Evolutionary conservation across 441 rosid species (phyloP).

Genomic region (Adansonia madagascariensis): DNA sequence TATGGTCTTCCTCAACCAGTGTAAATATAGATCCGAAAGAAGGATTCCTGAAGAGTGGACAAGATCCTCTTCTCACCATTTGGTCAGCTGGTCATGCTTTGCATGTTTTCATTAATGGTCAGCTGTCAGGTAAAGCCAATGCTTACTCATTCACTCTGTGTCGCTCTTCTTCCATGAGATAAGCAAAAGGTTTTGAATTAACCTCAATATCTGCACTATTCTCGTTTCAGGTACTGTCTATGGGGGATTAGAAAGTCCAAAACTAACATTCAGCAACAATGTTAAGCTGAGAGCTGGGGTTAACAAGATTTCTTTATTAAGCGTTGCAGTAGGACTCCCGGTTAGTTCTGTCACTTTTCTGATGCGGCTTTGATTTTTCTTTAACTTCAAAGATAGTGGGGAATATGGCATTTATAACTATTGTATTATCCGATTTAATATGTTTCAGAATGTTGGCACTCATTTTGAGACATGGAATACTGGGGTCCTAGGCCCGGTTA

Average conservation of each 20-base stretch:
- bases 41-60: conserved; percentile 53
- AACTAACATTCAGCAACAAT: conserved; percentile 46
- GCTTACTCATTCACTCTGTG: not conserved
- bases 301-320: conserved; percentile 63
- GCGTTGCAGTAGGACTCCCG: conserved; percentile 63
- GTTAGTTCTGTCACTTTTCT: conserved; percentile 41
- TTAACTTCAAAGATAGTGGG: not conserved
- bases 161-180: not conserved
- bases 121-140: conserved; percentile 46
- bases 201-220: not conserved
- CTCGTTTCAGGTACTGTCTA: conserved; percentile 49
- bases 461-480: conserved; percentile 61
- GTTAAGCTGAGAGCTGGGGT: conserved; percentile 57
- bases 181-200: not conserved
- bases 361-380: not conserved
- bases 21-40: conserved; percentile 51
- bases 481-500: conserved; percentile 64
- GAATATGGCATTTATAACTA: conserved; percentile 5
- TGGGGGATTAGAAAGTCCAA: conserved; percentile 48
- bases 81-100: conserved; percentile 73
- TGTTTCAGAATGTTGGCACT: conserved; percentile 49
- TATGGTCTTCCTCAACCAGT: conserved; percentile 35
- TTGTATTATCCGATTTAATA: not conserved
- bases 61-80: conserved; percentile 54
- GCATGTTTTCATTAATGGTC: conserved; percentile 58